Percentiles rank a stretch among this genome's conserved stretches.
Conservation (phyloP, 2,329 filamentous ascomycete species). For the Elsinoe batatas region DNA sequence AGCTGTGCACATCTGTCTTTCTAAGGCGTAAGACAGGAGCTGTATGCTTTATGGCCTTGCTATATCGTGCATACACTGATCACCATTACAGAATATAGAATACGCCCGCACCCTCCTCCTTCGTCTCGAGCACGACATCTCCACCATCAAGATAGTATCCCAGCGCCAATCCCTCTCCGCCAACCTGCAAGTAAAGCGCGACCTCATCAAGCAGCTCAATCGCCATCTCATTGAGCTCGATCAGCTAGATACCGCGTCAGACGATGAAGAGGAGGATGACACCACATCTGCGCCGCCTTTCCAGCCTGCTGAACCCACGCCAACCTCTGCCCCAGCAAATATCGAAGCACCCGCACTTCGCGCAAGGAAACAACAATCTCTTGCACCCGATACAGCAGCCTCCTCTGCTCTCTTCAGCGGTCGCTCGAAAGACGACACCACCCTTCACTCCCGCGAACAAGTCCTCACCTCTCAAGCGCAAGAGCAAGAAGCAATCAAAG, state of each 20-base stretch:
- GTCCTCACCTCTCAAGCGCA: slow-evolving; percentile 37
- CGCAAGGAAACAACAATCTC: slow-evolving; percentile 13
- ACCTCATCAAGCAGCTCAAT: slow-evolving; percentile 54
- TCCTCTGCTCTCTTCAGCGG: slow-evolving; percentile 32
- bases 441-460: neutral
- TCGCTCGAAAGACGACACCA: slow-evolving; percentile 19
- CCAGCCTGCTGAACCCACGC: slow-evolving; percentile 20
- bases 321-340: slow-evolving; percentile 17
- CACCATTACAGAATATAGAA: slow-evolving; percentile 53
- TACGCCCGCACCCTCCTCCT: slow-evolving; percentile 60
- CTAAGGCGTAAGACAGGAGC: slow-evolving; percentile 52
- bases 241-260: slow-evolving; percentile 41
- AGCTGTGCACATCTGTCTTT: slow-evolving; percentile 52
- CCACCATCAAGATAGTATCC: slow-evolving; percentile 47
- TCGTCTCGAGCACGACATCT: slow-evolving; percentile 59
- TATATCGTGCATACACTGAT: neutral
- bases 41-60: slow-evolving; percentile 30
- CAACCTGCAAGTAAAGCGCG: slow-evolving; percentile 55
- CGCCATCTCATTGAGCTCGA: slow-evolving; percentile 59
- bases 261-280: slow-evolving; percentile 31
- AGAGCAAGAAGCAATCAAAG: slow-evolving; percentile 76
- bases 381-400: slow-evolving; percentile 14
- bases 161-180: slow-evolving; percentile 52
- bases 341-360: neutral
- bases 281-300: slow-evolving; percentile 28